Evolutionary conservation across 768 basidiomycete genomes (phyloP).

Genomic region (Hericium coralloides): DNA sequence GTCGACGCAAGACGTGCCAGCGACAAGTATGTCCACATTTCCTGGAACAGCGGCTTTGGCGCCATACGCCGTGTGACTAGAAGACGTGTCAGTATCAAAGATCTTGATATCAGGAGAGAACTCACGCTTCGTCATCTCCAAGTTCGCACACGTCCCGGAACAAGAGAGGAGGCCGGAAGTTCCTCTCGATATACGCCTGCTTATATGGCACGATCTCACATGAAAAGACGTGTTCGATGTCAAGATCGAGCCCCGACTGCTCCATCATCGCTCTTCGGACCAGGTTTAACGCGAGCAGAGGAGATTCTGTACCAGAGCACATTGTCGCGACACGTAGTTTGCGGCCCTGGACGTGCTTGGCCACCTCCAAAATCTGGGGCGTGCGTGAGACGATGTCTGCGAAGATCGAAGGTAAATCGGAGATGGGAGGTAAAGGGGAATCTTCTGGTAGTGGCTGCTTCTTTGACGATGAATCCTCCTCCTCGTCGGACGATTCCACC

Average conservation of each 20-base stretch:
- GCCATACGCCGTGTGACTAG: constrained; percentile 88
- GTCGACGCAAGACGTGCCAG: constrained; percentile 94
- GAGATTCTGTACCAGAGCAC: constrained; percentile 96
- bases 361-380: constrained; percentile 57
- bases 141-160: constrained; percentile 94
- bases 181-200: constrained; percentile 94
- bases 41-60: constrained; percentile 79
- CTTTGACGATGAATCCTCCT: constrained; percentile 23
- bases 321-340: constrained; percentile 92
- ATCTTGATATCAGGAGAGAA: background rate
- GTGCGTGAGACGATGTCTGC: constrained; percentile 60
- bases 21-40: constrained; percentile 83
- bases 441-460: constrained; percentile 42
- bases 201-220: constrained; percentile 98
- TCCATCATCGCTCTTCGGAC: constrained; percentile 70
- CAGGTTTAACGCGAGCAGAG: constrained; percentile 80
- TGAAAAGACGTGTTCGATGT: constrained; percentile 89
- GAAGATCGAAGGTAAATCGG: constrained; percentile 65
- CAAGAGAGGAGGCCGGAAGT: constrained; percentile 85
- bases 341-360: constrained; percentile 60
- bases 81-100: background rate
- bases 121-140: constrained; percentile 69
- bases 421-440: constrained; percentile 70
- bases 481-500: constrained; percentile 15
- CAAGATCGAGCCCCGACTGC: constrained; percentile 53